These are phyloP conservation scores for Allantophomopsis lycopodina DNA, from an alignment of 2,329 filamentous ascomycete genomes.

Conservation along the genomic window DNA sequence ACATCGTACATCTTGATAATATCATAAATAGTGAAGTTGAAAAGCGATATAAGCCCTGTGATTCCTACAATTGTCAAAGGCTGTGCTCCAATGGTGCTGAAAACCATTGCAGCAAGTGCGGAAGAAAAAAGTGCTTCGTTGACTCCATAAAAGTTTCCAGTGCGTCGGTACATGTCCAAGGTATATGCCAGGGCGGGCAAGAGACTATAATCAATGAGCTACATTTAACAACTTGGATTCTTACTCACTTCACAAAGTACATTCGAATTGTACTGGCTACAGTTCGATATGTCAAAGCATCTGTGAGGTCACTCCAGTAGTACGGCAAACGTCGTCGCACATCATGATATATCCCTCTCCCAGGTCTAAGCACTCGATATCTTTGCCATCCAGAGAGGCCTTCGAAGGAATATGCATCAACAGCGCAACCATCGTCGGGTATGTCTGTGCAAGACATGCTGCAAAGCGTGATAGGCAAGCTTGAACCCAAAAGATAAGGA, in stretches of 20 bases:
- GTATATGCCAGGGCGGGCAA: constrained; percentile 44
- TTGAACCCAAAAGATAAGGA: too few species aligned
- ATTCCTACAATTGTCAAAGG: constrained; percentile 43
- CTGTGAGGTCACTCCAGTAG: constrained; percentile 36
- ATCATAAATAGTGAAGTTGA: constrained; percentile 47
- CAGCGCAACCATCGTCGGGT: too few species aligned
- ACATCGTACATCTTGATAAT: constrained; percentile 35
- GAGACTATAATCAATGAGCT: constrained; percentile 17
- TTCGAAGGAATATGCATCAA: too few species aligned
- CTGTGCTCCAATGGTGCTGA: constrained; percentile 34
- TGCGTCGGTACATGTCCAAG: constrained; percentile 41
- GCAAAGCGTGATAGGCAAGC: too few species aligned
- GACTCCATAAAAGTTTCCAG: constrained; percentile 38
- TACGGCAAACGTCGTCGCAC: too few species aligned
- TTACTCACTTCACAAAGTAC: constrained; percentile 38
- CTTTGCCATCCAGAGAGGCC: too few species aligned
- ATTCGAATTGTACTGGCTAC: constrained; percentile 40
- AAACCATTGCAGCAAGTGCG: constrained; percentile 38
- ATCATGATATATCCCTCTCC: too few species aligned
- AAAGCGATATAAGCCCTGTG: constrained; percentile 37
- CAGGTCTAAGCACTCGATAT: too few species aligned
- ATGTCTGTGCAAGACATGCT: too few species aligned
- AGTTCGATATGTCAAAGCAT: constrained; percentile 39
- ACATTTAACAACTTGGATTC: constrained; percentile 5
- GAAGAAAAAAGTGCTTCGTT: constrained; percentile 41